These are phyloP conservation scores for Tirmania nivea DNA, from an alignment of 495 filamentous ascomycete species.

Conservation along the genomic window DNA sequence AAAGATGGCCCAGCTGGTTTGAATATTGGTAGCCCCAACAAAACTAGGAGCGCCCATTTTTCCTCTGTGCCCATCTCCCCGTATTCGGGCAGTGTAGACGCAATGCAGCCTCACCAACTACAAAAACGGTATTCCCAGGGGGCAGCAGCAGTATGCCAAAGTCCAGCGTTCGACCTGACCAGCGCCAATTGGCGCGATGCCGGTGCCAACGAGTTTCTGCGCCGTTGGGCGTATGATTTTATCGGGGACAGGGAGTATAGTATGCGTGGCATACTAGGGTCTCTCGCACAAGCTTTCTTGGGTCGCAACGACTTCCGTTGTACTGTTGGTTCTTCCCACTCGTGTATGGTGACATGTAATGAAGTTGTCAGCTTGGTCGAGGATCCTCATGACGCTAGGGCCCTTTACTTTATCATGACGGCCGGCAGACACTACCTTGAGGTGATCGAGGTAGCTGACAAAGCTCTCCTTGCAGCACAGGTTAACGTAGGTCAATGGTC, in stretches of 20 bases:
- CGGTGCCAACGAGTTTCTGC: not conserved
- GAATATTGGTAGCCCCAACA: no score
- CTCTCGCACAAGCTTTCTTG: not conserved
- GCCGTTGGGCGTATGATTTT: not conserved
- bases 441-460: conserved; percentile 6
- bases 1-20: no score
- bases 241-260: not conserved
- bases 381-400: conserved; percentile 5
- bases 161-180: not conserved
- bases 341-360: not conserved
- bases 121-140: not conserved
- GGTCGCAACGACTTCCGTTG: not conserved
- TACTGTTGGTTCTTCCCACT: not conserved
- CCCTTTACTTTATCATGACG: conserved; percentile 10
- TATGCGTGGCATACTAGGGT: not conserved
- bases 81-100: no score
- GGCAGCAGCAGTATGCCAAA: not conserved
- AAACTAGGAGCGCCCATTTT: no score
- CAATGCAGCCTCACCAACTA: no score
- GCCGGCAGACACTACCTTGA: conserved; percentile 12
- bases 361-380: conserved; percentile 2
- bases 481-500: conserved; percentile 8
- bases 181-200: not conserved
- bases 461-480: conserved; percentile 10
- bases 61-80: no score